These are phyloP conservation scores for Meyerozyma elateridarum DNA, from an alignment of 1,139 yeast genomes.

Conservation along the genomic window DNA sequence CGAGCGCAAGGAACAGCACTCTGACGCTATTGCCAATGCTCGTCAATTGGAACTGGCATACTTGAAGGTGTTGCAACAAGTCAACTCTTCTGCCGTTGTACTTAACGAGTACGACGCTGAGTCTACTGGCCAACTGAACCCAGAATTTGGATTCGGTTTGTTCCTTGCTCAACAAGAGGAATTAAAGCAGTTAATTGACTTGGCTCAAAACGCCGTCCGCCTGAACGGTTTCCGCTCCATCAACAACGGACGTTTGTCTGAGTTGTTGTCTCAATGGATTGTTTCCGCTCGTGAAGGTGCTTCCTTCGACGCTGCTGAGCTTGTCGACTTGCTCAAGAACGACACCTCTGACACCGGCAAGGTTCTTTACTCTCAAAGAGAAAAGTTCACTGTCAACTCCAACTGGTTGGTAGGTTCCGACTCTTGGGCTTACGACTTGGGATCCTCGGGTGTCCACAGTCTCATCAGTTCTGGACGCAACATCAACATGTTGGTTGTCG, in stretches of 20 bases:
- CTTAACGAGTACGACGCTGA: slow-evolving; percentile 46
- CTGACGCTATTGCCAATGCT: slow-evolving; percentile 40
- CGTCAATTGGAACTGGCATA: slow-evolving; percentile 70
- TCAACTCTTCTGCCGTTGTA: slow-evolving; percentile 51
- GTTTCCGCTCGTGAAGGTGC: slow-evolving; percentile 34
- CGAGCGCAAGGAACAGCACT: slow-evolving; percentile 20
- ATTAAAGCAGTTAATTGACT: slow-evolving; percentile 41
- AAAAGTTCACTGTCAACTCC: slow-evolving; percentile 43
- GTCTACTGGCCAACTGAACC: slow-evolving; percentile 48
- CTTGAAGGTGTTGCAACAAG: slow-evolving; percentile 66
- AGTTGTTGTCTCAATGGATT: slow-evolving; percentile 67
- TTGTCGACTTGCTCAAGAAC: slow-evolving; percentile 40
- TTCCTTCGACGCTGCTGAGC: slow-evolving; percentile 18
- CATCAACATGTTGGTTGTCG: slow-evolving; percentile 80
- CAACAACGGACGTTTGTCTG: slow-evolving; percentile 46
- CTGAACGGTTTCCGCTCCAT: slow-evolving; percentile 42
- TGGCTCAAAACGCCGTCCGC: slow-evolving; percentile 50
- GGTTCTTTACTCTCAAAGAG: slow-evolving; percentile 41
- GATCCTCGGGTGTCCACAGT: slow-evolving; percentile 87
- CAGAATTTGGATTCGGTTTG: slow-evolving; percentile 86
- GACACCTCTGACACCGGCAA: slow-evolving; percentile 37
- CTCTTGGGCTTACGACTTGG: slow-evolving; percentile 92
- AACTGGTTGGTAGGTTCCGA: slow-evolving; percentile 93
- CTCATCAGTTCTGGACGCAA: slow-evolving; percentile 72
- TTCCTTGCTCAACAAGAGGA: slow-evolving; percentile 52